A percentile compares a stretch with the other conserved stretches of the same genome.
Evolutionary conservation across 495 filamentous ascomycete species (phyloP).

Genomic region (Neurospora africana): DNA sequence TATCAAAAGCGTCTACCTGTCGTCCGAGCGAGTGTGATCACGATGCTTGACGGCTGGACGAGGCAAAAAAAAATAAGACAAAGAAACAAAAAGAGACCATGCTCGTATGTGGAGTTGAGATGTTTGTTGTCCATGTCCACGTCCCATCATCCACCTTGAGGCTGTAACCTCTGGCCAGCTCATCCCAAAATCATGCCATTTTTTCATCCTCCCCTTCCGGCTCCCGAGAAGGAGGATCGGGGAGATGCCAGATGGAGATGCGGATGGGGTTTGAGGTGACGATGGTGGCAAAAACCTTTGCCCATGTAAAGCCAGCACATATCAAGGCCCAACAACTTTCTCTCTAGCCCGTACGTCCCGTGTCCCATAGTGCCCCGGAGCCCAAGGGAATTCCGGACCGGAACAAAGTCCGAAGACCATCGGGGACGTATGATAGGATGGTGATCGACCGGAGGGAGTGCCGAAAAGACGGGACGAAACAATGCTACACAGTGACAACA

Average conservation of each 20-base stretch:
- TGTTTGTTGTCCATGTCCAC: neutral
- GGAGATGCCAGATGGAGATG: neutral
- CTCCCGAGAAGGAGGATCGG: neutral
- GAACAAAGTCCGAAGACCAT: neutral
- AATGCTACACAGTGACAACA: neutral
- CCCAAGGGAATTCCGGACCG: neutral
- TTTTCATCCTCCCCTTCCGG: neutral
- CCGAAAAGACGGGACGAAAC: neutral
- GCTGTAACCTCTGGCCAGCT: neutral
- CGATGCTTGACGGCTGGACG: neutral
- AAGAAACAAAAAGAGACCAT: neutral
- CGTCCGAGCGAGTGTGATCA: neutral
- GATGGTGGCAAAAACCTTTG: neutral
- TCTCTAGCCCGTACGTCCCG: neutral
- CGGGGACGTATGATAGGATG: neutral
- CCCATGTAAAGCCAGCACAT: neutral
- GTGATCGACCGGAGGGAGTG: neutral
- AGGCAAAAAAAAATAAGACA: neutral
- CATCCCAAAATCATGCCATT: neutral
- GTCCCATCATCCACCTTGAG: neutral
- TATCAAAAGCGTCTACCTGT: neutral
- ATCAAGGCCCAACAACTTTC: neutral
- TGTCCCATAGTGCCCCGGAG: neutral
- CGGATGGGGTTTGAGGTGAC: neutral
- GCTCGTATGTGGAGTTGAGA: neutral